Evolutionary conservation across 2,329 filamentous ascomycete species (phyloP), one percentile per base, ranked within the genome.

Genomic region (Aureobasidium namibiae): DNA sequence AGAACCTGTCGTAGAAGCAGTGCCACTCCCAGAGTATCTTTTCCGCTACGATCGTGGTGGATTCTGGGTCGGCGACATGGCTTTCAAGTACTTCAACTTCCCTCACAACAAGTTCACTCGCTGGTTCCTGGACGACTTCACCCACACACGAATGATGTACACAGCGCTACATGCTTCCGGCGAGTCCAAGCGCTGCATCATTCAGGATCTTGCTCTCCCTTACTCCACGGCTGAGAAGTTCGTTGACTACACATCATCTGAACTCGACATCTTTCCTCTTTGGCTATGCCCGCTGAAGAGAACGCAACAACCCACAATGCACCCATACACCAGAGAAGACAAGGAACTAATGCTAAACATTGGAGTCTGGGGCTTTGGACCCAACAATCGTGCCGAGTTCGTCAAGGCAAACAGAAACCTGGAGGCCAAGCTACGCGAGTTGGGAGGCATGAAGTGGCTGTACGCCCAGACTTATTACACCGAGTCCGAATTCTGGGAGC

Each of bases 41-140:
- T 89, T 89, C 71, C 81, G 86, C 16, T 88, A 87, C 72, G 85
- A 89, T 68, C 80, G 85, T 36, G 86, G 84, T 48, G 84, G 80
- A 2, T 88, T 88, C 72, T 89, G 85, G 86, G 81, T 82, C 3
- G 85, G 81, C 10, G 73, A 73, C 23, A 82, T 84, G 60, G 82
- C 84, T 1, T 88, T 85, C 70, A 70, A 74, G 23, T 88, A 88
- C 70, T 87, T 88, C 69, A 67, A 79, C 36, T 80, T 74, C 49
- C 85, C 85, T 0, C 87, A 87, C 71, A 88, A 86, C 73, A 75
- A 79, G 36, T 69, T 82, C 64, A 88, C 84, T 0, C 79, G 85
- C 21, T 80, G 76, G 66, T 68, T 81, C n/a, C 74, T 88, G 4
- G 81, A 89, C 65, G 76, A 78, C 21, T 82, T 87, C 61, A 75